Base-by-base conservation (phyloP, 1,284 basidiomycete genomes). In the Leucoagaricus sp. region DNA sequence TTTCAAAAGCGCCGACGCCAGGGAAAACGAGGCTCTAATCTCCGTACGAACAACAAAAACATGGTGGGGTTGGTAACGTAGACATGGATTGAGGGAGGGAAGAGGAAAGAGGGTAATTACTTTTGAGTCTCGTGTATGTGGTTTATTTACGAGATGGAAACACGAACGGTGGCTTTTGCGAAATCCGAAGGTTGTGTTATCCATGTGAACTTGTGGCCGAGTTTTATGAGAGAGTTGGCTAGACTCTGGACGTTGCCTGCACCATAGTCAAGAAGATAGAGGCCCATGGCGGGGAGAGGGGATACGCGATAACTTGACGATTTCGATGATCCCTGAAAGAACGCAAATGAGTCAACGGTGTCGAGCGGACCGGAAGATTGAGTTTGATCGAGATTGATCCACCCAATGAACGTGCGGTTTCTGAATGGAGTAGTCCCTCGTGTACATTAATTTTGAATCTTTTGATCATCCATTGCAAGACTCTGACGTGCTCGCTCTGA, bases 1-100 rank as follows among this genome's bases (percentile, higher is more conserved):
- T 87, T 54, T 90, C 89, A 70, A 98, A 99, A 6, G 94, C 86
- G 25, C 97, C 97, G 42, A 99, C 97, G n/a, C 97, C 97, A 49
- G 97, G 97, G 71, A 99, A 99, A 65, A 99, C 82, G 67, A 99
- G 87, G 74, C 88, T 91, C 96, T 98, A 64, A 53, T 23, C 40
- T 23, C 40, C 8, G 4, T 5, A n/a, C 8, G 3, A 5, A 21
- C 2, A 41, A 21, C 7, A 41, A 23, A 19, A 23, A 23, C 40
- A n/a, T 38, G 36, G 36, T 9, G 36, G 36, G 36, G n/a, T 5
- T 8, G 36, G 36, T 38, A 13, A 38, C 13, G 36, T 38, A 38
- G 36, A 15, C 13, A 38, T n/a, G 36, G 4, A 13, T 38, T 7
- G 6, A 33, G 36, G 36, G 4, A 38, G 12, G 40, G 38, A 53